Base-by-base conservation (phyloP, 2,329 filamentous ascomycete genomes). In the Fusarium proliferatum region DNA sequence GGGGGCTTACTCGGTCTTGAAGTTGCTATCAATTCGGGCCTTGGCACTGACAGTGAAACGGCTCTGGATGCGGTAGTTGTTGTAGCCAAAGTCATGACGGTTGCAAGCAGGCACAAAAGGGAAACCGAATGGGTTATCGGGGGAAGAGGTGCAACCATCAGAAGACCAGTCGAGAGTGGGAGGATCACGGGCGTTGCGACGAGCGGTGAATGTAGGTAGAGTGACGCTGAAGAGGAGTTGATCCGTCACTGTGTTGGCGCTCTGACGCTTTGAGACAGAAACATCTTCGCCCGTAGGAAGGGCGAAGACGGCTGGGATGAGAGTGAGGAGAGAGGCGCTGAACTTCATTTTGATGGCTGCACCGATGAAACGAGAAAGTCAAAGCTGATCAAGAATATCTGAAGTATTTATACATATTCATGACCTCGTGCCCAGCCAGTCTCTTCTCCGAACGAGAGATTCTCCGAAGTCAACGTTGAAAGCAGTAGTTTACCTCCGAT, bases 61-160 rank as follows among this genome's bases (percentile, higher is more conserved):
- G 5, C 60, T 78, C 74, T 89, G 87, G 4, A 59, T 64, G 58
- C 86, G 86, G 77, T 84, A 89, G 80, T 90, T 90, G 23, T 83
- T 80, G 76, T 88, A 88, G 3, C 87, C 87, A 77, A 90, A 90
- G 74, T 90, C 88, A 67, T 90, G 88, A 11, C 88, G 86, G 66
- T 86, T 79, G 80, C 87, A 88, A 17, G 82, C 84, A 1, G 81
- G 83, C 6, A 79, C 30, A 43, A 86, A 87, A 16, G 83, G 79
- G 74, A 85, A 87, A 5, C 82, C 81, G 36, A 83, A 81, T 1
- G 85, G 85, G 70, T 85, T 85, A 56, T 86, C 82, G 2, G 84
- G 84, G 4, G 84, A 83, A 1, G 71, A 75, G 8, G 82, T 82
- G 81, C 85, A 86, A 49, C 81, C 83, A 58, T 86, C 84, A 3